Percentiles rank a stretch among this genome's conserved stretches.
Evolutionary conservation across 768 basidiomycete species (phyloP).

Genomic region (Panellus pusillus): DNA sequence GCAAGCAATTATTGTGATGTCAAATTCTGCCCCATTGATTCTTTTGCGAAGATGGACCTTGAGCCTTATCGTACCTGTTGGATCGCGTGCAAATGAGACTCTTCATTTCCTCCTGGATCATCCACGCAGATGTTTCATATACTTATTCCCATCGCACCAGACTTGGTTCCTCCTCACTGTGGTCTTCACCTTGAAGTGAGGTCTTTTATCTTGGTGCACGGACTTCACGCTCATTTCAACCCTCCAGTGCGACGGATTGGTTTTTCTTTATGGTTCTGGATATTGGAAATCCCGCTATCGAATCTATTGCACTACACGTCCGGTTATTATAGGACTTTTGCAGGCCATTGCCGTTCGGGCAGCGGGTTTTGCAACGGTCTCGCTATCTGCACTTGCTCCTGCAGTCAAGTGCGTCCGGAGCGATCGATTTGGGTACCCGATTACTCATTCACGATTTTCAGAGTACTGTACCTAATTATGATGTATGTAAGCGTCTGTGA

Average conservation of each 20-base stretch:
- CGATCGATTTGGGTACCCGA: background rate
- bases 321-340: constrained; percentile 69
- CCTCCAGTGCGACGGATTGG: constrained; percentile 75
- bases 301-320: constrained; percentile 65
- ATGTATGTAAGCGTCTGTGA: constrained; percentile 89
- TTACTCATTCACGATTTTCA: constrained; percentile 28
- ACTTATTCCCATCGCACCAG: constrained; percentile 90
- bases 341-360: constrained; percentile 84
- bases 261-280: constrained; percentile 88
- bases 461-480: constrained; percentile 88
- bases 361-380: constrained; percentile 82
- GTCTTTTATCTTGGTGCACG: background rate
- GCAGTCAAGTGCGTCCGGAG: constrained; percentile 71
- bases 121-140: constrained; percentile 88
- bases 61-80: constrained; percentile 56
- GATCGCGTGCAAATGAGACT: constrained; percentile 71
- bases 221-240: background rate
- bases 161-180: constrained; percentile 86
- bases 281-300: constrained; percentile 72
- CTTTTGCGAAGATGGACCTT: constrained; percentile 63
- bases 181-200: constrained; percentile 70
- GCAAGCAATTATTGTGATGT: constrained; percentile 45
- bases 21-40: background rate
- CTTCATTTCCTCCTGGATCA: constrained; percentile 93
- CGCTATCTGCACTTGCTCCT: constrained; percentile 74